Base-by-base conservation (phyloP, 2,329 filamentous ascomycete species). In the Stenocarpella maydis region DNA sequence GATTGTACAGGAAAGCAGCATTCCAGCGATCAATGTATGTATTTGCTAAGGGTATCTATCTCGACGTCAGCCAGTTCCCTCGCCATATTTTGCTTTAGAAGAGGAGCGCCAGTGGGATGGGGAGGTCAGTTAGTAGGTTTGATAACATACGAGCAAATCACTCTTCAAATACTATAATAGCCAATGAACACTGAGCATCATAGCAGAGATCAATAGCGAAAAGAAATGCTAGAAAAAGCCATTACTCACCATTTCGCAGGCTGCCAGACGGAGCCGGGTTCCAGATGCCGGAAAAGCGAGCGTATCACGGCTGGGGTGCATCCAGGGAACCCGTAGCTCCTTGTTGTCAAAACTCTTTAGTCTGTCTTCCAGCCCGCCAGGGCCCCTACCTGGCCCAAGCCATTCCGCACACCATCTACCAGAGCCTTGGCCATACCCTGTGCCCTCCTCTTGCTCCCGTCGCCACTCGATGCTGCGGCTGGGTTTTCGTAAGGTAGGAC, bases 401-500 rank as follows among this genome's bases (percentile, higher is more conserved):
- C 81, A 1, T 84, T 84, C 31, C 87, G 82, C 1, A 87, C 80
- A 26, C 82, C 83, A 75, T 91, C 89, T 24, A 92, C 88, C 14
- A 91, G 77, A 0, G 88, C 86, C 78, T 92, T 92, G 66, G 90
- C 84, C 85, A 92, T 88, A 6, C 90, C 89, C 75, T 91, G 88
- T 17, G 88, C 75, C 3, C 75, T 85, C 76, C 83, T 85, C 77
- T 85, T 86, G 68, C 82, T 82, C 63, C 83, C 81, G 6, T 80
- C 78, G 28, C 82, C 82, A 15, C 80, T 81, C 10, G 81, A 78
- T n/a, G 55, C 73, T 2, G 76, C 74, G 3, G 87, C 85, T 65
- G 86, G 84, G 15, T 94, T 93, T 87, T 98, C 98, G 9, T 91
- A 97, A 0, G 96, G 96, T 64, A 99, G 82, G 4, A 98, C 93